phyloP scores from a whole-genome alignment of 257 asterid genomes.

The Apocynum venetum region DNA sequence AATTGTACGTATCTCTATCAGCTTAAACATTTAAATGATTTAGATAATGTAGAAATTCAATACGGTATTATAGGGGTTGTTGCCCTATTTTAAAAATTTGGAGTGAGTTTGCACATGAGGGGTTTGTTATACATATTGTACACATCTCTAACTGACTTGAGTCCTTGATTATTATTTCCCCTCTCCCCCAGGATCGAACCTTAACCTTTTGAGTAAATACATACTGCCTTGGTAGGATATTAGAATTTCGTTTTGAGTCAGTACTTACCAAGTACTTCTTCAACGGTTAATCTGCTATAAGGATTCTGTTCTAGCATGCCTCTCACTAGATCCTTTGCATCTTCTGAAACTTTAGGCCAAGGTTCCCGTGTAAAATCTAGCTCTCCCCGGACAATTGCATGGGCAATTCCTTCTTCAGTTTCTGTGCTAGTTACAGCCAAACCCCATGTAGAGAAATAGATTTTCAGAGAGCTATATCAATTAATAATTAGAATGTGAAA shows the following conservation, averaged over 20 bases:
- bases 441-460: background rate
- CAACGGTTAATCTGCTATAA: slow-evolving; percentile 48
- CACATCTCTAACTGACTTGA: too few relatives aligned
- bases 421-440: slow-evolving; percentile 52
- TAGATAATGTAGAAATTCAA: too few relatives aligned
- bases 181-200: too few relatives aligned
- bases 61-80: too few relatives aligned
- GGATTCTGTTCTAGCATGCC: slow-evolving; percentile 78
- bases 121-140: too few relatives aligned
- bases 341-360: slow-evolving; percentile 74
- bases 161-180: too few relatives aligned
- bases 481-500: too few relatives aligned
- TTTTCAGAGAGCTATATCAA: background rate
- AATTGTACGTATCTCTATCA: too few relatives aligned
- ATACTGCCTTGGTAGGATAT: background rate
- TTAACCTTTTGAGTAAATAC: too few relatives aligned
- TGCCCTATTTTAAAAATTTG: too few relatives aligned
- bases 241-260: background rate
- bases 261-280: slow-evolving; percentile 60
- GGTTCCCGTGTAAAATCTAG: slow-evolving; percentile 70
- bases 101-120: too few relatives aligned
- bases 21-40: too few relatives aligned
- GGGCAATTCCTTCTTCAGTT: slow-evolving; percentile 89
- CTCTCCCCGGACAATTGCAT: slow-evolving; percentile 65
- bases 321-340: slow-evolving; percentile 66